Conservation (phyloP, 2,329 filamentous ascomycete species). For the Talaromyces sp. region DNA sequence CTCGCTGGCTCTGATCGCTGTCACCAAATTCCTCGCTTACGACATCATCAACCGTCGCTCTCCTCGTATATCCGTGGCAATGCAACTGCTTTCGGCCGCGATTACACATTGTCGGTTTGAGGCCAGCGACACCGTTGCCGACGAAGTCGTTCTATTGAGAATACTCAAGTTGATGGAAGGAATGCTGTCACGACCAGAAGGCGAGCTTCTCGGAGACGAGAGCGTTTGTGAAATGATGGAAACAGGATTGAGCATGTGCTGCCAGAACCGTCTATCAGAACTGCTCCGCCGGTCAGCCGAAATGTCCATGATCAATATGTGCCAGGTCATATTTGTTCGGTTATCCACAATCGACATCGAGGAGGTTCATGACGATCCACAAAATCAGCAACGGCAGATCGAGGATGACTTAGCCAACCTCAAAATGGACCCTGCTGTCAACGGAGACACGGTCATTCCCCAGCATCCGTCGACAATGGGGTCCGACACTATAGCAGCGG, state of each 20-base stretch:
- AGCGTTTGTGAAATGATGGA: slow-evolving; percentile 99
- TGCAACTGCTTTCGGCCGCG: slow-evolving; percentile 91
- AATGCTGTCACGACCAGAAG: slow-evolving; percentile 91
- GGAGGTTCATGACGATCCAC: slow-evolving; percentile 62
- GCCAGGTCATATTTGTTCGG: slow-evolving; percentile 94
- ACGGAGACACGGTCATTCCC: slow-evolving; percentile 61
- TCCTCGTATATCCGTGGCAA: slow-evolving; percentile 83
- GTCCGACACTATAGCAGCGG: slow-evolving; percentile 34
- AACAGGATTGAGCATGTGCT: slow-evolving; percentile 94
- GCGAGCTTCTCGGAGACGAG: slow-evolving; percentile 91
- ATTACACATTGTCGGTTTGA: slow-evolving; percentile 98
- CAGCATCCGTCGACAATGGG: slow-evolving; percentile 47
- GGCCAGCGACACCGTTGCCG: slow-evolving; percentile 88
- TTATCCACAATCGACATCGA: slow-evolving; percentile 79
- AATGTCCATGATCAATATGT: slow-evolving; percentile 98
- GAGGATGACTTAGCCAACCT: slow-evolving; percentile 70
- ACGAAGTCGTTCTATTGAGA: slow-evolving; percentile 90
- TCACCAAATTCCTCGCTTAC: slow-evolving; percentile 96
- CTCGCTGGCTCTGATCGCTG: slow-evolving; percentile 85
- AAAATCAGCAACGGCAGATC: slow-evolving; percentile 57
- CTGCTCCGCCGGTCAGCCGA: slow-evolving; percentile 87
- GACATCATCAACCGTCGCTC: slow-evolving; percentile 82
- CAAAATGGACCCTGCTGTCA: slow-evolving; percentile 78
- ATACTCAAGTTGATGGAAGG: slow-evolving; percentile 98
- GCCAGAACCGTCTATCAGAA: slow-evolving; percentile 86